Evolutionary conservation across 148 eudicot species (phyloP), one percentile per base, ranked within the genome.

Genomic region (Fagopyrum esculentum): DNA sequence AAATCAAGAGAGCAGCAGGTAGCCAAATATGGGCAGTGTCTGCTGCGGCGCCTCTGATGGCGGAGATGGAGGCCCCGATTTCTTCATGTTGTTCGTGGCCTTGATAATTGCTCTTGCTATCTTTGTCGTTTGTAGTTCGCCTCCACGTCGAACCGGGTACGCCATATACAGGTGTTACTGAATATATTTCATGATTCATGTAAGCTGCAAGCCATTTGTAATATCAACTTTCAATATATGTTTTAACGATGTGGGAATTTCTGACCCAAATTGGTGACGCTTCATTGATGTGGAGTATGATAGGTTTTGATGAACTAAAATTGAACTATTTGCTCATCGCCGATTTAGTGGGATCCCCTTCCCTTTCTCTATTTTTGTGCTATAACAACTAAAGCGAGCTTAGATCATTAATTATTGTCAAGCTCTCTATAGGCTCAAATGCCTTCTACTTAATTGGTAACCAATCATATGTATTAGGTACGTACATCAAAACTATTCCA

Each of bases 91-190:
- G 12, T 40, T 66, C 46, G 71, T 66, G 9, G 40, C 22, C 15
- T 66, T 66, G 13, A 15, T 66, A 19, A 66, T 66, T 66, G 71
- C 71, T 66, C 19, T 66, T 40, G 47, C 71, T 43, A 43, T 66
- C 19, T 66, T 66, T 66, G 71, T 66, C 0, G 71, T 17, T 3
- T 66, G 71, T 43, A 66, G 47, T 15, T 43, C 71, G 17, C 71
- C 47, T 40, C 71, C 71, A 0, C 71, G 71, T 15, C 45, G 71
- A 6, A 43, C 45, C 0, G 71, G 71, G 15, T 66, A 66, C 19
- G 71, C 71, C 47, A 5, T 66, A 35, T 66, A 66, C 4, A 45
- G 71, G 46, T 66, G 71, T 46, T 66, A 66, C 15, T 66, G 71
- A 66, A 4, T 29, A 1, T 19, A 19, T 66, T 66, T 66, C 47